Base-by-base conservation (phyloP, 495 filamentous ascomycete species). In the Penicillium tannophilum region DNA sequence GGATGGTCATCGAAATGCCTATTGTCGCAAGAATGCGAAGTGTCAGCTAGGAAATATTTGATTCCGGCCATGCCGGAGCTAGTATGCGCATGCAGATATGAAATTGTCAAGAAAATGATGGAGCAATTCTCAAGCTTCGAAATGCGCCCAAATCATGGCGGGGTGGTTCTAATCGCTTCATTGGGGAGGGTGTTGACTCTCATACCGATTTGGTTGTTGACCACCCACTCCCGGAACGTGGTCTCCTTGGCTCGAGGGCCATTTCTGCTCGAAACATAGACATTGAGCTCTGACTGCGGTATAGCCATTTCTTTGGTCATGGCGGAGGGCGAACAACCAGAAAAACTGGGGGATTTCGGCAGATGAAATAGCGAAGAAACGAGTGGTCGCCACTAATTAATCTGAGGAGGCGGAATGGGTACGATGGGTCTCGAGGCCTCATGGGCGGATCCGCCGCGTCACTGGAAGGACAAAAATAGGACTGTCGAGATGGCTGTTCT, bases 1-100 rank as follows among this genome's bases (percentile, higher is more conserved):
- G 79, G 53, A 91, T 85, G 63, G 89, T 91, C 72, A 91, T 72
- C 16, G 91, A 87, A 48, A 95, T 82, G 36, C 89, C 91, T 94
- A 23, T 23, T 23, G 62, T 44, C 28, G 16, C 44, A 31, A 8
- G 17, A 41, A n/a, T 47, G 43, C 26, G 57, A 48, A 48, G 24
- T 30, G 56, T 72, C 62, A 72, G 71, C 58, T 33, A 28, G 28
- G 28, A 7, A 28, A 7, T 4, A 28, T 7, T 28, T 7, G 23
- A 47, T 24, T 47, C 31, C 52, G 50, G 36, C 35, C 52, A 56
- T 58, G 58, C 43, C 43, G 52, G 43, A 16, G 30, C 23, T 36
- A 42, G 30, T 17, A 39, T 30, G 36, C 17, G n/a, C n/a, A 49
- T 2, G 26, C 11, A 49, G 45, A 0, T 3, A 6, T 4, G 46